Evolutionary conservation across 768 basidiomycete genomes (phyloP), one percentile per base, ranked within the genome.

Genomic region (Termitomyces sp.): DNA sequence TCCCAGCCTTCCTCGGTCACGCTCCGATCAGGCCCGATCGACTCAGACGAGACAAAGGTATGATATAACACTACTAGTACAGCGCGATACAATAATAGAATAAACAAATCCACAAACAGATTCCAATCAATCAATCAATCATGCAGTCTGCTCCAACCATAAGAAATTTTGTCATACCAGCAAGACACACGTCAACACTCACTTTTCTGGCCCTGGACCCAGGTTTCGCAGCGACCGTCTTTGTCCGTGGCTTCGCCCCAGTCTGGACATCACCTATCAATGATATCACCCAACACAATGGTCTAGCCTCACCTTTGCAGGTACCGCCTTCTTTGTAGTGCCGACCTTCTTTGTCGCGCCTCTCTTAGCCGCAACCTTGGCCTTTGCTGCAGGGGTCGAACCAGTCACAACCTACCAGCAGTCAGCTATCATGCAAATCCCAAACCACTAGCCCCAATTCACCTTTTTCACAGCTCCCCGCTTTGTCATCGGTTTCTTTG

Each of bases 401-500:
- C 53, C 53, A 15, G 30, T 54, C 27, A 54, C 53, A 42, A 39
- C 39, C 53, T 54, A 8, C n/a, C 27, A 8, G 15, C 37, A 8
- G 6, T 54, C 27, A 54, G 27, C n/a, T 3, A 15, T n/a, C 11
- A 15, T 39, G n/a, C n/a, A n/a, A 6, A 3, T 13, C 27, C 6
- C 20, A 8, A 11, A 4, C 27, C 27, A 27, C 27, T 27, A 27
- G 27, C 27, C 27, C 2, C 39, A 30, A 2, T 11, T 11, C 18
- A 54, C 53, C 53, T 54, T 54, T 27, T 54, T 54, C 39, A 5
- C 30, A 2, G 18, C 12, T 7, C 53, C 54, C 33, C 67, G 69
- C 20, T 72, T 41, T n/a, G 75, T 59, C 16, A 76, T 63, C 4
- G 72, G 63, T 65, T 76, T 75, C 64, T 74, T 73, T 20, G 67